Evolutionary conservation across 2,329 filamentous ascomycete species (phyloP), one percentile per base, ranked within the genome.

Genomic region (Alternaria consortialis): DNA sequence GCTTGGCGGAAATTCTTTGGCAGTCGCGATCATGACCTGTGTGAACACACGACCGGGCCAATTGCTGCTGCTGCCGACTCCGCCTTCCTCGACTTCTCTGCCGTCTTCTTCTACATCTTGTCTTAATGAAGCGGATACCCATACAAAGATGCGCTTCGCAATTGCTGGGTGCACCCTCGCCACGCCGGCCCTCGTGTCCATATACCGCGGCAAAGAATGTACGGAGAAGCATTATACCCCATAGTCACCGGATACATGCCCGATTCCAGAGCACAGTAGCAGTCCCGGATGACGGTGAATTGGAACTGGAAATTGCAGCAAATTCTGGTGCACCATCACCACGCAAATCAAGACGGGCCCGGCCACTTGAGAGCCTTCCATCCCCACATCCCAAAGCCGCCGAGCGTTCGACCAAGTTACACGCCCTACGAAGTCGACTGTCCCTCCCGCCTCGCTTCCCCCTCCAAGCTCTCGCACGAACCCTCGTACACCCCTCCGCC

Each of bases 391-490:
- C 89, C 67, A 82, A 86, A 71, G 85, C 85, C 67, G 91, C 93
- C 43, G 81, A 84, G 62, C 80, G 84, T 67, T 98, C 94, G 47
- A 90, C 93, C 64, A 98, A 97, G 83, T 90, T 99, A 71, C 89
- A 93, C 66, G 94, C 95, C 67, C 88, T 99, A 46, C 94, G 97
- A 80, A 92, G 94, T 71, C 91, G 95, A 79, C 87, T 99, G 63
- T 88, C 88, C 40, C 88, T 99, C 58, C 90, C 94, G 25, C 85
- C 87, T 64, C 91, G 91, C 80, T 86, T 98, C 65, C 94, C 95
- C 36, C 81, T 97, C 62, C 86, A 95, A 82, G 94, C 92, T 5
- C 87, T 99, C 67, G 94, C 92, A 63, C 88, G 94, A 63, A 88
- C 93, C 55, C 88, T 99, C 64, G 87, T 98, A 73, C 91, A 97